Base-by-base conservation (phyloP, 1,284 basidiomycete species). In the Tilletiaria anomala region DNA sequence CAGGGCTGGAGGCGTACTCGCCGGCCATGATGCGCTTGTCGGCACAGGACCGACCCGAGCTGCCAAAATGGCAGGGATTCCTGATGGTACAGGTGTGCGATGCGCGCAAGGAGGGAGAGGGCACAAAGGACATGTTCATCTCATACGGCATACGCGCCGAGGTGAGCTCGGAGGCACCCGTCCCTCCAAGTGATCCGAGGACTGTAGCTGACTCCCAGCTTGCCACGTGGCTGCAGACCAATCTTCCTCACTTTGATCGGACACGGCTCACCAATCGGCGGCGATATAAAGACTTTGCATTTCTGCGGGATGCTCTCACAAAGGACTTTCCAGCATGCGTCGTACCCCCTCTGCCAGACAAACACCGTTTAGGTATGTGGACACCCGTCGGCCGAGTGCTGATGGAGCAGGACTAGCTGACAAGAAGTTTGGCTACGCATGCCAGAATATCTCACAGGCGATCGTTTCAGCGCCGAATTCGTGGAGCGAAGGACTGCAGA, bases 211-310 rank as follows among this genome's bases (percentile, higher is more conserved):
- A n/a, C n/a, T n/a, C 15, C 19, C 20, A 12, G 20, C 20, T 26
- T 20, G 10, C 31, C n/a, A 15, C 29, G 6, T 24, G n/a, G 35
- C 38, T 18, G 26, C 61, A 87, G 83, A 88, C 83, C 20, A 83
- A 79, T 56, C 74, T 82, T 16, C 75, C 76, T 19, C 83, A 78
- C 71, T 96, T 83, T 40, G 45, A 54, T 3, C 45, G 52, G 14
- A 51, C 73, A 77, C 80, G 19, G 75, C 78, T 33, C 71, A 73
- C 79, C 5, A 73, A 82, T 12, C 77, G 91, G 41, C 75, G 91
- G 47, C 77, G 91, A 19, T 99, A 93, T 71, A 85, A 91, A 61
- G 93, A 99, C 70, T 99, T 99, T 69, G 82, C 84, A 26, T 97
- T 97, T 67, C 72, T 99, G 26, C 74, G 83, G 48, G 80, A 93